These are phyloP conservation scores for Raffaelea deltoideospora DNA, from an alignment of 2,329 filamentous ascomycete genomes.

Conservation along the genomic window DNA sequence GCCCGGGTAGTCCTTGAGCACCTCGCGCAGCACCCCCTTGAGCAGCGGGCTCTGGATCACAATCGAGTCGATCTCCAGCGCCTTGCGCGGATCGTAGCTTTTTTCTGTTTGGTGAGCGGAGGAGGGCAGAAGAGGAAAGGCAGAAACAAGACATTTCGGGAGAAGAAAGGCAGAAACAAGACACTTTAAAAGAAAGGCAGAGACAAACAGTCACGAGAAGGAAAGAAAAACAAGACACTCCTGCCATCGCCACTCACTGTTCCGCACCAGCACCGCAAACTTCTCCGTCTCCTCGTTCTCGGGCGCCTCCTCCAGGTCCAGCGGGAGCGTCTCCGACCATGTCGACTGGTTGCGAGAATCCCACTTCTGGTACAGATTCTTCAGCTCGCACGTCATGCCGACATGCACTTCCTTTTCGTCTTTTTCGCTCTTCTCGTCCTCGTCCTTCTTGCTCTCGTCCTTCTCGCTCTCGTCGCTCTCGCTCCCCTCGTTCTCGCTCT, in stretches of 20 bases:
- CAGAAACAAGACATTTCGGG: no score
- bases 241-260: constrained; percentile 15
- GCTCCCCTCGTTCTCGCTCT: background rate
- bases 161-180: no score
- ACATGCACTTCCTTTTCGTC: constrained; percentile 2
- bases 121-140: no score
- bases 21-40: constrained; percentile 34
- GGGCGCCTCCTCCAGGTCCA: constrained; percentile 34
- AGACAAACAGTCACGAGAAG: no score
- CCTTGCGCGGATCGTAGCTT: constrained; percentile 39
- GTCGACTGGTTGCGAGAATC: constrained; percentile 14
- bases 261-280: constrained; percentile 41
- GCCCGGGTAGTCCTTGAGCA: constrained; percentile 41
- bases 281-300: constrained; percentile 43
- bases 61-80: constrained; percentile 42
- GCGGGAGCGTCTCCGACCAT: constrained; percentile 36
- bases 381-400: constrained; percentile 6
- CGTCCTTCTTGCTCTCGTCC: background rate
- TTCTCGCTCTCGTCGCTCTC: background rate
- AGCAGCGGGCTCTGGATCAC: constrained; percentile 47
- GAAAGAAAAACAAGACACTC: no score
- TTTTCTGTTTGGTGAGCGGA: no score
- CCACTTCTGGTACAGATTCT: constrained; percentile 8
- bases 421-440: background rate
- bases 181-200: no score